A percentile compares a stretch with the other conserved stretches of the same genome.
Conservation (phyloP, 1,139 yeast genomes). For the Hyphopichia fennica region DNA sequence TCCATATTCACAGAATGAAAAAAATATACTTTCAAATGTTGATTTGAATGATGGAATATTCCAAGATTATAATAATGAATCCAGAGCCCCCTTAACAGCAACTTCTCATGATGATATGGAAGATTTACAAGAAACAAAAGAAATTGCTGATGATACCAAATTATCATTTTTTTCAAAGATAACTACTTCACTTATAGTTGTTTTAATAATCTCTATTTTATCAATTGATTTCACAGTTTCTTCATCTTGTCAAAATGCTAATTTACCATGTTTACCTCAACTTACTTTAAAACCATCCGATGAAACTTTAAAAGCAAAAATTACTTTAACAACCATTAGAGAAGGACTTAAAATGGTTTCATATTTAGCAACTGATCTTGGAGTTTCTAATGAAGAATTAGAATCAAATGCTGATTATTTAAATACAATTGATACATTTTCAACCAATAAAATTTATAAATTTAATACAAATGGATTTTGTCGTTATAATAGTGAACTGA, state of each 20-base stretch:
- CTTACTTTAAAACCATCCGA: slow-evolving; percentile 39
- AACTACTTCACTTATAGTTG: background rate
- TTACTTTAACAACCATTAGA: slow-evolving; percentile 30
- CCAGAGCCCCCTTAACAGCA: background rate
- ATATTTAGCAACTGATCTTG: slow-evolving; percentile 56
- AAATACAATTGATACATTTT: slow-evolving; percentile 45
- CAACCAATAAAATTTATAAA: slow-evolving; percentile 38
- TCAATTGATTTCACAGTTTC: background rate
- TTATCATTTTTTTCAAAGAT: background rate
- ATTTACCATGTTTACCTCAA: slow-evolving; percentile 32
- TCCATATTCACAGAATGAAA: background rate
- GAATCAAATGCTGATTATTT: slow-evolving; percentile 16
- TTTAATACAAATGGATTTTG: slow-evolving; percentile 54
- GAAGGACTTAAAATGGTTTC: slow-evolving; percentile 55
- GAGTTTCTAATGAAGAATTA: slow-evolving; percentile 25
- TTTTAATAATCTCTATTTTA: background rate
- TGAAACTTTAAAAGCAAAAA: slow-evolving; percentile 32
- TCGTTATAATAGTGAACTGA: slow-evolving; percentile 25
- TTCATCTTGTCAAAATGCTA: background rate
- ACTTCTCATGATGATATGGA: background rate
- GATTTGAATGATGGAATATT: background rate
- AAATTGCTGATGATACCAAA: background rate
- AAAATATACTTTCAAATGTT: background rate
- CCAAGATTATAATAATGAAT: background rate
- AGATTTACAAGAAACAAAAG: background rate